Conservation (phyloP, 129 eudicot genomes). For the Cynara cardunculus region DNA sequence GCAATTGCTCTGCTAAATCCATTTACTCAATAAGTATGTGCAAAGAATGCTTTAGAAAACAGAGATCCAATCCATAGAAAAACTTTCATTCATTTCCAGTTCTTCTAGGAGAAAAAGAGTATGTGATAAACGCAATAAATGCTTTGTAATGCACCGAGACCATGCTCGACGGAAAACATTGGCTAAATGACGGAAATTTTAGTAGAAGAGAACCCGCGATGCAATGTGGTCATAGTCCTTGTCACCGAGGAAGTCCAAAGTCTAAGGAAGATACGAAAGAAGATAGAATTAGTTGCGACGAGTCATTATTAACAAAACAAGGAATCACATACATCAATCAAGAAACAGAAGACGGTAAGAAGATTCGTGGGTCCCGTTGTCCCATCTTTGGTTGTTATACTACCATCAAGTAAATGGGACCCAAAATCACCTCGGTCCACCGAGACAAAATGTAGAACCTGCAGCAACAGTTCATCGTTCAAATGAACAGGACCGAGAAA, state of each 20-base stretch:
- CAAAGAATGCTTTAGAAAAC: slow-evolving; percentile 2
- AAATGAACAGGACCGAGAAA: neutral
- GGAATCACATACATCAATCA: neutral
- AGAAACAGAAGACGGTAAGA: neutral
- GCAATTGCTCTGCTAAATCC: too few relatives aligned
- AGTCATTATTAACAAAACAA: slow-evolving; percentile 14
- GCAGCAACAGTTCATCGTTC: neutral
- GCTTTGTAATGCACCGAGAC: neutral
- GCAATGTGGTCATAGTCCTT: slow-evolving; percentile 25
- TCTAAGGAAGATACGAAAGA: slow-evolving; percentile 35
- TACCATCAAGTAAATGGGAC: neutral
- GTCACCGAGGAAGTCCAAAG: slow-evolving; percentile 75
- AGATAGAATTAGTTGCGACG: slow-evolving; percentile 22
- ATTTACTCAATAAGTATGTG: too few relatives aligned
- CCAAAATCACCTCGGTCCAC: neutral
- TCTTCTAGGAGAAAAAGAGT: neutral
- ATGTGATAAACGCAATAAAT: neutral
- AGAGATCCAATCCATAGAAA: slow-evolving; percentile 1
- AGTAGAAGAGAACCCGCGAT: slow-evolving; percentile 16
- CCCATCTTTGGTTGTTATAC: neutral
- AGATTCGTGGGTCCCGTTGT: neutral
- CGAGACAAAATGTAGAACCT: neutral
- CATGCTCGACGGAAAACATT: neutral
- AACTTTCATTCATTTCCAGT: slow-evolving; percentile 3
- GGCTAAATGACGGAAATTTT: neutral